A percentile compares a stretch with the other conserved stretches of the same genome.
phyloP scores from a whole-genome alignment of 768 basidiomycete genomes.

The Leccinum boreale region DNA sequence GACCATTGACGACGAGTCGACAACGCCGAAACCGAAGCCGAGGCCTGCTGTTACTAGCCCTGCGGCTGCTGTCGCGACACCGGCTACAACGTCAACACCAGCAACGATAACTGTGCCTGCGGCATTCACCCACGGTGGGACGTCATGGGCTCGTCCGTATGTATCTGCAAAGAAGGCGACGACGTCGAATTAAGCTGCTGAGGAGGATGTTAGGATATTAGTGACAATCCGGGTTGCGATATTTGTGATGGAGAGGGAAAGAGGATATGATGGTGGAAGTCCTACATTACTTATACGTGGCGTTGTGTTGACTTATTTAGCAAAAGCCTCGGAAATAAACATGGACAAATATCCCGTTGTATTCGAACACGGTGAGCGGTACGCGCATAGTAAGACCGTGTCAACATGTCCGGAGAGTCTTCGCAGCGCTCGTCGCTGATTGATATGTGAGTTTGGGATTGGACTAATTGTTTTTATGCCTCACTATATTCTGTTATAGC shows the following conservation, averaged over 20 bases:
- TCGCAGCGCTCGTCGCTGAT: constrained; percentile 66
- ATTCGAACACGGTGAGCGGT: constrained; percentile 3
- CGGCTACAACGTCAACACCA: constrained; percentile 25
- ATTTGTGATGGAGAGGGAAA: constrained; percentile 81
- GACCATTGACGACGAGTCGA: constrained; percentile 76
- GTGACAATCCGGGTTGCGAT: constrained; percentile 79
- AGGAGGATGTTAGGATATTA: constrained; percentile 55
- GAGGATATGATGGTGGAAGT: constrained; percentile 65
- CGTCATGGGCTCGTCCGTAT: constrained; percentile 62
- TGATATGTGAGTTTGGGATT: constrained; percentile 48
- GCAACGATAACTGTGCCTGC: constrained; percentile 32
- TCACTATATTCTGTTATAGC: constrained; percentile 32
- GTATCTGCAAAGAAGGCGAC: constrained; percentile 49
- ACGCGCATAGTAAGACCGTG: neutral
- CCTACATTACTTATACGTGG: neutral
- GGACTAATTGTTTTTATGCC: neutral
- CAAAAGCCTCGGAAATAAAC: constrained; percentile 24
- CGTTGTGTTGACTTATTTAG: constrained; percentile 20
- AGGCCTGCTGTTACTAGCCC: constrained; percentile 35
- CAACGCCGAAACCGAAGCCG: constrained; percentile 39
- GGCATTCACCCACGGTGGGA: constrained; percentile 23
- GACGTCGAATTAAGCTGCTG: constrained; percentile 36
- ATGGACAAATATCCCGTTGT: constrained; percentile 18
- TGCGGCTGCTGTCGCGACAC: constrained; percentile 25
- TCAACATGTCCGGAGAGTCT: constrained; percentile 42